Base-by-base conservation (phyloP, 2,329 filamentous ascomycete genomes). In the Metarhizium humberi region DNA sequence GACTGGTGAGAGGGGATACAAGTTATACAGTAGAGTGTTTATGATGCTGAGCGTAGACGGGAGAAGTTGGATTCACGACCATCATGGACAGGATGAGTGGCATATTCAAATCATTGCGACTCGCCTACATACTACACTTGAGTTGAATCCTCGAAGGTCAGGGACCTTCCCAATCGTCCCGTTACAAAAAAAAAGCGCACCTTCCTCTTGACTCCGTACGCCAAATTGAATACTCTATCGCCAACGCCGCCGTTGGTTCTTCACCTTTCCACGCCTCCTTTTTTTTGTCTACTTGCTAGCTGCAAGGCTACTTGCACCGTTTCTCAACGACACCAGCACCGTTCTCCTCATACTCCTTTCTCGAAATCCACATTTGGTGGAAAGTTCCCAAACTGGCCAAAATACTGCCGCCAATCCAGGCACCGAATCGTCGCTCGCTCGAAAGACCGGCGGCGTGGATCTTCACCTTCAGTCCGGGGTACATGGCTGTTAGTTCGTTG, bases 281-380 rank as follows among this genome's bases (percentile, higher is more conserved):
- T 18, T 48, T 43, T 34, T 49, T 16, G 14, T 30, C 32, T 18
- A 34, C n/a, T 30, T 4, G 38, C 58, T 18, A 18, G 18, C 18
- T 18, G 1, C 18, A 18, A 18, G 14, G 20, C 32, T 18, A 34
- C n/a, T 30, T 4, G 38, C 58, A 97, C 65, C 92, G 80, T 82
- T 96, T 96, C 78, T 97, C 92, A 48, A 97, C 89, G 63, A 97
- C 92, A 60, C 84, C 84, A 6, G 85, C 77, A 2, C 94, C 94
- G 70, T 96, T 92, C 77, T 99, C 95, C 60, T 96, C 91, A 65
- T 96, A 97, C 76, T 99, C 94, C 78, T 96, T 95, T 72, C 85
- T 90, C 29, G 87, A 92, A 64, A 99, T 95, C 94, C 94, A 99
- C 88, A 99, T 92, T 77, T 99, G 94, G 75, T 99, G 94, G 74